phyloP scores from a whole-genome alignment of 768 basidiomycete genomes.

The Strobilomyces echinocephalus region DNA sequence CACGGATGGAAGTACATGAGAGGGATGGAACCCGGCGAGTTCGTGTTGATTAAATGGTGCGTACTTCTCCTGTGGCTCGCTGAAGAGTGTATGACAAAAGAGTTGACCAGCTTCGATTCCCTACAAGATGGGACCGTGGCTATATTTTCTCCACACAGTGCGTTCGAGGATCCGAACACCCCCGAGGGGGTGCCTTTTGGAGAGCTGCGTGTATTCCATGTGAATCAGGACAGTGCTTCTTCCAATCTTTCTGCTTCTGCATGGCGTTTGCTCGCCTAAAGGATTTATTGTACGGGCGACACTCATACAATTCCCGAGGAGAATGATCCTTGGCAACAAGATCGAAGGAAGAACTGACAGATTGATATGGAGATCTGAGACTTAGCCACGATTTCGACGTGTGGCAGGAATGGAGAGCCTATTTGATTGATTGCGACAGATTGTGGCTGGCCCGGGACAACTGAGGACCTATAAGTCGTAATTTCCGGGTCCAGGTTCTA shows the following conservation, averaged over 20 bases:
- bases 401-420: neutral
- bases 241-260: neutral
- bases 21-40: slow-evolving; percentile 43
- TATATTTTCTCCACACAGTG: slow-evolving; percentile 31
- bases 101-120: slow-evolving; percentile 29
- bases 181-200: slow-evolving; percentile 28
- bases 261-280: no score
- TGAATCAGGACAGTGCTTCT: no score
- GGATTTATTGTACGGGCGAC: no score
- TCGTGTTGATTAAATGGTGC: slow-evolving; percentile 46
- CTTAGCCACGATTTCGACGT: neutral
- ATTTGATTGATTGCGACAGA: neutral
- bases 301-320: no score
- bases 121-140: slow-evolving; percentile 33
- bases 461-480: no score
- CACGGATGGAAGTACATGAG: slow-evolving; percentile 45
- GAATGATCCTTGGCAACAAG: neutral
- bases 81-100: neutral
- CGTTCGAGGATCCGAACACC: slow-evolving; percentile 32
- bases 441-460: no score
- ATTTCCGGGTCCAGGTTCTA: no score
- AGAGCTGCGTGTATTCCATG: slow-evolving; percentile 9
- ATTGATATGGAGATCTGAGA: neutral
- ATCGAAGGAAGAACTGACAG: neutral
- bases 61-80: slow-evolving; percentile 1